Percentiles rank a stretch among this genome's conserved stretches.
phyloP scores from a whole-genome alignment of 768 basidiomycete genomes.

The Suillus fuscotomentosus region DNA sequence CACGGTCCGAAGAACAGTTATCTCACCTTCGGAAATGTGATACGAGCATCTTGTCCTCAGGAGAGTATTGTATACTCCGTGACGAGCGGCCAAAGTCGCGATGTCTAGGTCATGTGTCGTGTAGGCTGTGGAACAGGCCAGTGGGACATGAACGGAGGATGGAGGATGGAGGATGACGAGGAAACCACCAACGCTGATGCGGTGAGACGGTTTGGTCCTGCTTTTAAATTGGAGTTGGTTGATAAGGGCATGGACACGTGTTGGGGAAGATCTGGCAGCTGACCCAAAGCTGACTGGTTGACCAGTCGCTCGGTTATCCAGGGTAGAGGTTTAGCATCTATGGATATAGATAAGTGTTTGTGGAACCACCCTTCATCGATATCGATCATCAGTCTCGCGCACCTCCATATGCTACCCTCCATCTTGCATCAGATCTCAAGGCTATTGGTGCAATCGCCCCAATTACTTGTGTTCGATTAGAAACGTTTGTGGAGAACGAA shows the following conservation, averaged over 20 bases:
- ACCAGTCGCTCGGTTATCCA: not conserved
- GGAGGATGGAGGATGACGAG: too few species aligned
- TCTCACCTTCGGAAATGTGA: not conserved
- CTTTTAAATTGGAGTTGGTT: not conserved
- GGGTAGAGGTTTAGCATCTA: not conserved
- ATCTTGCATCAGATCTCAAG: not conserved
- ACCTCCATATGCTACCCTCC: not conserved
- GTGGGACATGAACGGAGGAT: too few species aligned
- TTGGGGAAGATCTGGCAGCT: not conserved
- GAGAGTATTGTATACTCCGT: too few species aligned
- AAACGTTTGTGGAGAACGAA: too few species aligned
- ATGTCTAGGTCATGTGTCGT: too few species aligned
- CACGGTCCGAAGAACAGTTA: not conserved
- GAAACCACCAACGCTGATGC: too few species aligned
- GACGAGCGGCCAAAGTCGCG: too few species aligned
- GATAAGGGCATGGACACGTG: not conserved
- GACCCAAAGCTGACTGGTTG: not conserved
- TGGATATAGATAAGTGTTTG: not conserved
- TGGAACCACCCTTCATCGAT: not conserved
- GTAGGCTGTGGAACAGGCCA: too few species aligned
- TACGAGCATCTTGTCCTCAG: not conserved
- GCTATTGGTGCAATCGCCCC: not conserved
- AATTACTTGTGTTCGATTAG: too few species aligned
- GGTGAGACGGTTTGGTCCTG: too few species aligned
- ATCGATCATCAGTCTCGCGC: not conserved